These are phyloP conservation scores for Cylindrodendrum hubeiense DNA, from an alignment of 2,329 filamentous ascomycete species.

Conservation along the genomic window DNA sequence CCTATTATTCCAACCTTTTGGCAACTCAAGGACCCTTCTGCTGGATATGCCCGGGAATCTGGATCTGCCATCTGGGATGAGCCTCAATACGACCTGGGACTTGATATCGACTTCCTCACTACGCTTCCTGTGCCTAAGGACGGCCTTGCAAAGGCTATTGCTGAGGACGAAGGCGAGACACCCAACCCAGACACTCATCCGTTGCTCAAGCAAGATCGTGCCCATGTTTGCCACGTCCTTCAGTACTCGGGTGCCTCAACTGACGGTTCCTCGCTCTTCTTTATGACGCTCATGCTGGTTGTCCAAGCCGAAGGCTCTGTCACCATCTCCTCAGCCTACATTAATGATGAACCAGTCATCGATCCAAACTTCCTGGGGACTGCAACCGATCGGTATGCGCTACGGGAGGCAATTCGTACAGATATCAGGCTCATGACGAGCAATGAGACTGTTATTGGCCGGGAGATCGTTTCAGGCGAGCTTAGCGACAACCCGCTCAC, in stretches of 20 bases:
- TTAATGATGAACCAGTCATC: constrained; percentile 38
- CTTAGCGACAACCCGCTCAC: constrained; percentile 32
- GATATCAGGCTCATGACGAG: constrained; percentile 38
- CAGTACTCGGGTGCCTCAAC: constrained; percentile 34
- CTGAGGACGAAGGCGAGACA: constrained; percentile 1
- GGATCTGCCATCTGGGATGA: constrained; percentile 3
- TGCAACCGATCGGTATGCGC: constrained; percentile 45
- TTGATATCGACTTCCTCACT: constrained; percentile 15
- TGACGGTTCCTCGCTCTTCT: constrained; percentile 38
- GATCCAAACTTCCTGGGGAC: constrained; percentile 48
- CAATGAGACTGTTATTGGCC: constrained; percentile 30
- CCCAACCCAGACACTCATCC: not conserved
- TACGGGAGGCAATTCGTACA: constrained; percentile 42
- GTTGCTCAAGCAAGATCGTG: constrained; percentile 20
- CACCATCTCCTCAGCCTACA: constrained; percentile 34
- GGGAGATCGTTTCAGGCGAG: constrained; percentile 40
- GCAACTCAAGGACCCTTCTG: constrained; percentile 14
- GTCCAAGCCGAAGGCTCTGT: constrained; percentile 46
- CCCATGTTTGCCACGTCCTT: constrained; percentile 35
- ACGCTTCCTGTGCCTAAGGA: constrained; percentile 11
- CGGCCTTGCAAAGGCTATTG: constrained; percentile 14
- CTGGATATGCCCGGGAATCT: constrained; percentile 6
- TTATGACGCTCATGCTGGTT: constrained; percentile 39
- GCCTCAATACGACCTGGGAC: constrained; percentile 15
- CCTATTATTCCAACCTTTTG: constrained; percentile 7